Evolutionary conservation across 129 eudicot species (phyloP), one percentile per base, ranked within the genome.

Genomic region (Tagetes patula): DNA sequence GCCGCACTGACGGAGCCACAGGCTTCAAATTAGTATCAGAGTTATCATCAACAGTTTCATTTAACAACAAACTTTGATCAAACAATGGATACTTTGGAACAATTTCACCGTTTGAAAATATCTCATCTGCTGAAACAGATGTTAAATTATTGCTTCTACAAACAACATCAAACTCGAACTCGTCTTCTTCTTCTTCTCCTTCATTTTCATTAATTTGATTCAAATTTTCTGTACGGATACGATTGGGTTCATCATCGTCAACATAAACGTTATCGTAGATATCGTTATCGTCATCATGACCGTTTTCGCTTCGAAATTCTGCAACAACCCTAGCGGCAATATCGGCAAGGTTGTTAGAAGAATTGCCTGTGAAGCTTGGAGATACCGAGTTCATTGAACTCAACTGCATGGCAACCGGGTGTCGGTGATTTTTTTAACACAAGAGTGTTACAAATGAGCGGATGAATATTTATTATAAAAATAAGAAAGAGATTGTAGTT

Each of bases 301-400:
- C 59, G 20, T 71, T 76, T 58, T 85, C 69, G 52, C 43, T 63
- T 6, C 82, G 77, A 32, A 82, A 73, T 41, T 89, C 96, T 5
- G 72, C 70, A 3, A 88, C 84, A 6, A 88, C 96, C 13, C 97
- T 79, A 11, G 87, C 90, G 4, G 96, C 96, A 6, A 91, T 88
- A 39, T 81, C 73, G 1, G 88, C 77, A 32, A 88, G 82, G 7
- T 47, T 79, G 58, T 66, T 56, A 1, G 91, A 83, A 1, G 96
- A 86, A 56, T 86, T 74, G 65, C 71, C 72, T 78, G 77, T 86
- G 88, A 91, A 91, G 72, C 92, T 88, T 0, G 90, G 90, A 3
- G 96, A 82, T 52, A 72, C 58, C 0, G 90, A 70, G 38, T 52
- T 37, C 6, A 47, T 12, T 3, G 75, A 59, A 64, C 45, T 68